Conservation (phyloP, 306 rosid species). For the Sicyos baderoa region DNA sequence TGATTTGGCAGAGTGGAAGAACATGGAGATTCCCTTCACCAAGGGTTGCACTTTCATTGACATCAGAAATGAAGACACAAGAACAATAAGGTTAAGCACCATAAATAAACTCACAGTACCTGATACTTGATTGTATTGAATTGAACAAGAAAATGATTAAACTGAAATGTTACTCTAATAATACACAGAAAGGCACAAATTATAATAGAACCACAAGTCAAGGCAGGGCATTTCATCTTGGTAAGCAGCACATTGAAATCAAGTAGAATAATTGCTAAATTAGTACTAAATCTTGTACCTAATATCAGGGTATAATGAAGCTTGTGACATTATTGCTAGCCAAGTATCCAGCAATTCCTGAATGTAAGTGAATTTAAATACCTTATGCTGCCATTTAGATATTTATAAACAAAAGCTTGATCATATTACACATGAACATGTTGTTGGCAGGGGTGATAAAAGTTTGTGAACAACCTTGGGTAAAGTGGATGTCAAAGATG, state of each 20-base stretch:
- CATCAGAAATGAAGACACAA: constrained; percentile 34
- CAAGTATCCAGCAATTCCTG: constrained; percentile 42
- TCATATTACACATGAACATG: not conserved
- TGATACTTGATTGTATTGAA: not conserved
- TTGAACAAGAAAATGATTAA: constrained; percentile 11
- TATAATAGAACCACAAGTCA: constrained; percentile 69
- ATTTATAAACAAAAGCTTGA: not conserved
- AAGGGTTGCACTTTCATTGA: constrained; percentile 79
- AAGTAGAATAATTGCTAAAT: no score
- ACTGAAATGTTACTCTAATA: constrained; percentile 15
- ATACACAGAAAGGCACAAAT: constrained; percentile 65
- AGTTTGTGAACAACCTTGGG: constrained; percentile 26
- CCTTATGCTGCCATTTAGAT: constrained; percentile 6
- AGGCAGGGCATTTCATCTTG: constrained; percentile 66
- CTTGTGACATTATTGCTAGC: constrained; percentile 51
- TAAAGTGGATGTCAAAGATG: constrained; percentile 37
- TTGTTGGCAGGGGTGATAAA: constrained; percentile 64
- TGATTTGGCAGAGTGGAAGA: constrained; percentile 56
- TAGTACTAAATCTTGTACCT: not conserved
- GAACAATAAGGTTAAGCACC: constrained; percentile 37
- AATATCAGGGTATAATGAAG: constrained; percentile 48
- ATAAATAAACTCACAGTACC: not conserved
- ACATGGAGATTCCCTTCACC: constrained; percentile 59
- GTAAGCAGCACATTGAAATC: constrained; percentile 31
- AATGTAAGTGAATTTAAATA: constrained; percentile 40